Base-by-base conservation (phyloP, 1,284 basidiomycete species). In the Ganoderma lucidum region DNA sequence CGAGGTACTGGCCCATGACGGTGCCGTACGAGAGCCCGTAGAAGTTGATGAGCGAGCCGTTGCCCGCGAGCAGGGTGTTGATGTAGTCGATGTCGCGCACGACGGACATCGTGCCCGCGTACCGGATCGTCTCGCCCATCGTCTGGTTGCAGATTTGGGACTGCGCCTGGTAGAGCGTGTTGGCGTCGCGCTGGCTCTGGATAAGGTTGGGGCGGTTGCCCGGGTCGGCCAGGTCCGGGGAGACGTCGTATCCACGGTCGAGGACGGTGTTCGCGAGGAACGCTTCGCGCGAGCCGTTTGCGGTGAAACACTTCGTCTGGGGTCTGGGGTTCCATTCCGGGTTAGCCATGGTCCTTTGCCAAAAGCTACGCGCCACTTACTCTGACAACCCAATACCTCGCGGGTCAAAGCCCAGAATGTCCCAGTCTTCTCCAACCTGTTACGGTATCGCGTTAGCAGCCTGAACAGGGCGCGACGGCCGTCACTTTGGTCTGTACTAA, bases 21-120 rank as follows among this genome's bases (percentile, higher is more conserved):
- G 77, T 72, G 3, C 77, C 77, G 51, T 78, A 78, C 14, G 74
- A 76, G 6, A 70, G 56, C n/a, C 77, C 77, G 30, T 70, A 78
- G 72, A 75, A 76, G 66, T 78, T 76, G 32, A 86, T 85, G 45
- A 80, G 75, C 0, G 80, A 78, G 45, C 82, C 79, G 19, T 81
- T 71, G 1, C 84, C 84, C n/a, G 83, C 83, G 4, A 85, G 75
- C 1, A 78, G 69, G 23, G 70, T 75, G 0, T 79, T 78, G 72
- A 85, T 83, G 67, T 80, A 81, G 70, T 83, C 83, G 41, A 85
- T 80, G 72, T 85, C 84, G 45, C 83, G 76, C 2, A 80, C 82
- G 32, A 85, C 84, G 2, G 78, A 82, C 42, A 78, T 78, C 0
- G 84, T 85, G 6, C 83, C 83, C 82, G 84, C 83, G 70, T 84